Conservation (phyloP, 345 rosid genomes). For the Conringia planisiliqua region DNA sequence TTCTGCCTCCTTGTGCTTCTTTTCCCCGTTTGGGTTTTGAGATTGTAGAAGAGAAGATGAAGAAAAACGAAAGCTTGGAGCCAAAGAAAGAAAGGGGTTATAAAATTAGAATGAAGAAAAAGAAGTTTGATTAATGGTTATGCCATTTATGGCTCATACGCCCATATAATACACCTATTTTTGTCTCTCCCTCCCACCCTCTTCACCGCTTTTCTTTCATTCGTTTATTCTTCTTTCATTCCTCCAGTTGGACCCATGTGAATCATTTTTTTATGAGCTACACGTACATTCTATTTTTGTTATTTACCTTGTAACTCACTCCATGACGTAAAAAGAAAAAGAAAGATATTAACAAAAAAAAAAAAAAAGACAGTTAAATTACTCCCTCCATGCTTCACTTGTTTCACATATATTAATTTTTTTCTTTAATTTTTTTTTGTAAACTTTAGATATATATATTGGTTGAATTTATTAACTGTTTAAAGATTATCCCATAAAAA, state of each 20-base stretch:
- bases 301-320: neutral
- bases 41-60: conserved; percentile 14
- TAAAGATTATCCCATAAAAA: neutral
- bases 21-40: neutral
- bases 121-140: neutral
- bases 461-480: neutral
- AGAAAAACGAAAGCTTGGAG: conserved; percentile 18
- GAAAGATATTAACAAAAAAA: neutral
- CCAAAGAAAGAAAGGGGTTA: conserved; percentile 19
- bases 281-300: neutral
- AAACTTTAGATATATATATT: neutral
- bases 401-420: neutral
- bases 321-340: neutral
- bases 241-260: neutral
- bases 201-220: neutral
- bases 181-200: neutral
- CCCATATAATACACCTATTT: conserved; percentile 6
- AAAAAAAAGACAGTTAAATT: too few species aligned
- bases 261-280: neutral
- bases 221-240: neutral
- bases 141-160: conserved; percentile 12
- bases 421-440: too few species aligned
- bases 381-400: neutral
- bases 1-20: conserved; percentile 22
- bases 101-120: neutral